These are phyloP conservation scores for Gentiana straminea DNA, from an alignment of 257 asterid species.

Conservation along the genomic window DNA sequence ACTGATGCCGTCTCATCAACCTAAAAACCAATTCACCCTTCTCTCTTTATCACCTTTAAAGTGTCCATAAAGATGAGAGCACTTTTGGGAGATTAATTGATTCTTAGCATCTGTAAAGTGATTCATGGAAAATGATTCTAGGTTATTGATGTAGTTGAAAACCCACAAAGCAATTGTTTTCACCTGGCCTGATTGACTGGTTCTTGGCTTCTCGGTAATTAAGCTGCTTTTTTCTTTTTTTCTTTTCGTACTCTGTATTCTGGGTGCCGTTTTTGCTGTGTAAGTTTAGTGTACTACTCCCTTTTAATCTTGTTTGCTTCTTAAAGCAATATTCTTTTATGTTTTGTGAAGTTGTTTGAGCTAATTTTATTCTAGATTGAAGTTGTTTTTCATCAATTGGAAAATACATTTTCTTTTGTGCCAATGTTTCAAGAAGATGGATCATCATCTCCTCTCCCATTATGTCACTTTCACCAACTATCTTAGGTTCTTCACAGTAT, in stretches of 20 bases:
- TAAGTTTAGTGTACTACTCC: not conserved
- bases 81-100: too few species aligned
- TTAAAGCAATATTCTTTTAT: too few species aligned
- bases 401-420: constrained; percentile 4
- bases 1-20: too few species aligned
- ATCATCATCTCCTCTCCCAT: constrained; percentile 62
- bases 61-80: not conserved
- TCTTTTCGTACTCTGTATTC: too few species aligned
- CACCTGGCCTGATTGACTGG: constrained; percentile 28
- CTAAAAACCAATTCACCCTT: too few species aligned
- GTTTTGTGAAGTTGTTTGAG: too few species aligned
- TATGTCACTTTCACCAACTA: constrained; percentile 43
- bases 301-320: constrained; percentile 6
- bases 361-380: too few species aligned
- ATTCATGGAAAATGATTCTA: constrained; percentile 19
- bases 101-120: too few species aligned
- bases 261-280: too few species aligned
- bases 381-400: too few species aligned
- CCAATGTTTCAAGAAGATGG: constrained; percentile 89
- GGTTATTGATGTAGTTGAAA: constrained; percentile 18
- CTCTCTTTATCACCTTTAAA: too few species aligned
- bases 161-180: constrained; percentile 19
- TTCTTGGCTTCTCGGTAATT: constrained; percentile 14
- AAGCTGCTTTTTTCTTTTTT: not conserved
- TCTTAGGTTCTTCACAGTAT: constrained; percentile 36